These are phyloP conservation scores for Syzygium oleosum DNA, from an alignment of 345 rosid genomes.

Conservation along the genomic window DNA sequence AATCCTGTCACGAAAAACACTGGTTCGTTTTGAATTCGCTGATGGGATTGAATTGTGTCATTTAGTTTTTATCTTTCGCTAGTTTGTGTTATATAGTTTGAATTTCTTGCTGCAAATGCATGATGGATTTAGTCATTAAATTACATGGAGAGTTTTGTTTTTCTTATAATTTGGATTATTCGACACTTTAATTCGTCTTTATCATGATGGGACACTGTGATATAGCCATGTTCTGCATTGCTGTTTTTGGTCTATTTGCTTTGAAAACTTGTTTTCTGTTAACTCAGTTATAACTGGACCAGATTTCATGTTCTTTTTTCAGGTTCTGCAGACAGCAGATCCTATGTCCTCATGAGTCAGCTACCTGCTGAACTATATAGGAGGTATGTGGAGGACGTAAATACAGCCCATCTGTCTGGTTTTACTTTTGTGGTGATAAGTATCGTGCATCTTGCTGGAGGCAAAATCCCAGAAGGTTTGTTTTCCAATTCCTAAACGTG, in stretches of 20 bases:
- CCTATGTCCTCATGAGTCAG: slow-evolving; percentile 69
- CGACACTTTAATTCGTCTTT: not conserved
- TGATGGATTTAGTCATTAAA: not conserved
- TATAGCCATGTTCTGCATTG: not conserved
- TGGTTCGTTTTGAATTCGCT: not conserved
- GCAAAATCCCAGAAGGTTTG: slow-evolving; percentile 75
- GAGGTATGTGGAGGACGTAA: slow-evolving; percentile 58
- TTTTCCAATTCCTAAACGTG: not conserved
- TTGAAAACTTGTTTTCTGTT: not conserved
- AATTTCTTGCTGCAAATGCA: not conserved
- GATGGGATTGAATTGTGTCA: not conserved
- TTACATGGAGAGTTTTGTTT: not conserved
- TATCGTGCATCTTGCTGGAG: slow-evolving; percentile 77
- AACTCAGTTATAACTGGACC: not conserved
- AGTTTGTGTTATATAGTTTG: not conserved
- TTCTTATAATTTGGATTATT: not conserved
- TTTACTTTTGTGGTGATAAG: slow-evolving; percentile 68
- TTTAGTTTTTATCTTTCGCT: not conserved
- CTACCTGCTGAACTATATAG: slow-evolving; percentile 55
- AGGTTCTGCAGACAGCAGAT: slow-evolving; percentile 60
- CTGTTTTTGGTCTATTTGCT: not conserved
- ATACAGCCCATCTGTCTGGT: slow-evolving; percentile 48
- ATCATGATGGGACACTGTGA: not conserved
- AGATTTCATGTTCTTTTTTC: slow-evolving; percentile 5
- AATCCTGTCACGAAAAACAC: not conserved